A percentile compares a stretch with the other conserved stretches of the same genome.
phyloP scores from a whole-genome alignment of 768 basidiomycete species.

The Leccinum incarnatum region DNA sequence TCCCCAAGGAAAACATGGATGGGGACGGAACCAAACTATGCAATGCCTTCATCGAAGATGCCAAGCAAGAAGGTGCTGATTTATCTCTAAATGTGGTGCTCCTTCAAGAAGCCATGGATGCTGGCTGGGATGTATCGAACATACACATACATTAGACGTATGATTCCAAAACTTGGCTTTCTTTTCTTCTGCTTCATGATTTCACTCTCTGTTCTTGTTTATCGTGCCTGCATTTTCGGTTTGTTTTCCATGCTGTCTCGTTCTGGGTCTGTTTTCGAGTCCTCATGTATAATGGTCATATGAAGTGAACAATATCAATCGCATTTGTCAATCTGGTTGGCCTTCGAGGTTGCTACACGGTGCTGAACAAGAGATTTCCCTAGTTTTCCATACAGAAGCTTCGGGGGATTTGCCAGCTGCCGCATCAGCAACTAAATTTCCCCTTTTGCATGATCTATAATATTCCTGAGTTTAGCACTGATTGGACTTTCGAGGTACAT shows the following conservation, averaged over 20 bases:
- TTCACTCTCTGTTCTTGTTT: too few species aligned
- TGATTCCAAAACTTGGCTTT: background rate
- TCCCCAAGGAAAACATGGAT: constrained; percentile 27
- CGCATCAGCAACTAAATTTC: background rate
- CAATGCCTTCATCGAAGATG: constrained; percentile 18
- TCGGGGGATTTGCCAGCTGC: too few species aligned
- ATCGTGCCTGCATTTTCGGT: background rate
- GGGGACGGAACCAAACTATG: constrained; percentile 19
- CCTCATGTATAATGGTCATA: background rate
- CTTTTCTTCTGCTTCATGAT: too few species aligned
- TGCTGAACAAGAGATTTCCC: too few species aligned
- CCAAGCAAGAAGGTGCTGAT: constrained; percentile 17
- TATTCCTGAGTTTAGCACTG: too few species aligned
- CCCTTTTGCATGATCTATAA: background rate
- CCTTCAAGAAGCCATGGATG: constrained; percentile 22
- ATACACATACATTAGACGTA: too few species aligned
- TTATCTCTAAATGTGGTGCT: constrained; percentile 16
- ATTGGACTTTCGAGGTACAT: too few species aligned
- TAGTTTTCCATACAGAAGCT: too few species aligned
- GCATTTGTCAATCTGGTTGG: background rate
- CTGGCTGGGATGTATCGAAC: constrained; percentile 13
- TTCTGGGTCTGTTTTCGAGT: background rate
- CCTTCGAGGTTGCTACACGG: too few species aligned
- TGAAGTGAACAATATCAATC: background rate
- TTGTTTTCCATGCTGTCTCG: background rate